These are phyloP conservation scores for Trichoderma hamatum DNA, from an alignment of 2,329 filamentous ascomycete genomes.

Conservation along the genomic window DNA sequence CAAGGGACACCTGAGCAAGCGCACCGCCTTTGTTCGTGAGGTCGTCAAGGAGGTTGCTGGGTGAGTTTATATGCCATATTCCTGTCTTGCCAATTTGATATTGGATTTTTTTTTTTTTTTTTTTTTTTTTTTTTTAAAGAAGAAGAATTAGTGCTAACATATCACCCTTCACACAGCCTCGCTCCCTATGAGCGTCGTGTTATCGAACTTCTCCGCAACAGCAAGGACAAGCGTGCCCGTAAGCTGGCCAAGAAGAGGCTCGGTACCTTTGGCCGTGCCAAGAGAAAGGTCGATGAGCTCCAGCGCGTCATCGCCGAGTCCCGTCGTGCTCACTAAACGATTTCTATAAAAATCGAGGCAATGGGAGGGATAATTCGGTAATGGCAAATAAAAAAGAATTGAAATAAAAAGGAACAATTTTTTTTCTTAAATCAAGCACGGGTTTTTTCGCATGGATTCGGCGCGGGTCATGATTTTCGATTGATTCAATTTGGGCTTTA, in stretches of 20 bases:
- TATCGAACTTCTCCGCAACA: constrained; percentile 98
- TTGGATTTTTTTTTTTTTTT: background rate
- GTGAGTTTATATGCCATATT: constrained; percentile 55
- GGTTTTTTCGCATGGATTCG: constrained; percentile 40
- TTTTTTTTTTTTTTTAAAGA: background rate
- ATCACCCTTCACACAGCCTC: constrained; percentile 59
- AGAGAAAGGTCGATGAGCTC: constrained; percentile 99
- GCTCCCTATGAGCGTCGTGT: constrained; percentile 97
- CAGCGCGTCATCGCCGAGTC: constrained; percentile 97
- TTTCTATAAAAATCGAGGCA: background rate
- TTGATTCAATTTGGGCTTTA: constrained; percentile 18
- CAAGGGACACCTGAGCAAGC: constrained; percentile 97
- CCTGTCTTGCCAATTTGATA: background rate
- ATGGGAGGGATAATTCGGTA: background rate
- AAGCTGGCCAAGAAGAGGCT: constrained; percentile 99
- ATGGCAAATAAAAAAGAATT: background rate
- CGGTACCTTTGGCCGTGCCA: constrained; percentile 97
- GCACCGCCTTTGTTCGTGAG: constrained; percentile 94
- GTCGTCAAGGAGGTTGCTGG: constrained; percentile 98
- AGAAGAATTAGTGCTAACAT: background rate
- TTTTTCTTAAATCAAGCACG: constrained; percentile 13
- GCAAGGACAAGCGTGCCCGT: constrained; percentile 97
- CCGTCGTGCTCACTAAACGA: constrained; percentile 67
- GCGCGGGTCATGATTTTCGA: constrained; percentile 42
- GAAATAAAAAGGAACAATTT: constrained; percentile 1